Conservation (phyloP, 2,329 filamentous ascomycete species). For the Microascus cirrosus region DNA sequence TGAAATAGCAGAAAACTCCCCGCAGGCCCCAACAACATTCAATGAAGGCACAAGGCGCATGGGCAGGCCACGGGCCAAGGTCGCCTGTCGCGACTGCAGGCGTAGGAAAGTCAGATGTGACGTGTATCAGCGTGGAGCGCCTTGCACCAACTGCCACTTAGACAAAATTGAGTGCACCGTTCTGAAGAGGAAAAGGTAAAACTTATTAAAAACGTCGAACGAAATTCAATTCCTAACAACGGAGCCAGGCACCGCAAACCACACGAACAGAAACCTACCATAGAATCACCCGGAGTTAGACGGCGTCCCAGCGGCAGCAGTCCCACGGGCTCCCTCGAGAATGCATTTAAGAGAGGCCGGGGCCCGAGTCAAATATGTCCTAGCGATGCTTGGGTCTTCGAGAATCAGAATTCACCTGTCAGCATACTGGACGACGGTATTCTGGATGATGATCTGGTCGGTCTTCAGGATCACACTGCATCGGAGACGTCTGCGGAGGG, state of each 20-base stretch:
- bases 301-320: too few species aligned
- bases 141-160: neutral
- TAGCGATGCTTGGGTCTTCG: neutral
- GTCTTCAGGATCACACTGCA: neutral
- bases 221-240: neutral
- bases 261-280: neutral
- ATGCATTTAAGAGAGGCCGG: neutral
- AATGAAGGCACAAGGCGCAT: neutral
- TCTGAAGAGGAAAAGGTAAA: neutral
- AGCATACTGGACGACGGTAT: neutral
- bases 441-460: neutral
- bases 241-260: neutral
- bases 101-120: neutral
- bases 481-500: neutral
- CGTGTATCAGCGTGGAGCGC: neutral
- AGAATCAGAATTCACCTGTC: neutral
- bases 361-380: neutral
- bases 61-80: neutral
- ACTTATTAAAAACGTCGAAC: neutral
- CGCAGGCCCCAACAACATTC: neutral
- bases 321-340: neutral
- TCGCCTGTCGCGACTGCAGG: neutral
- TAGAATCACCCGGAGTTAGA: neutral
- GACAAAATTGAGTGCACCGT: neutral
- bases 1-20: neutral